These are phyloP conservation scores for Afroboletus lepidellus DNA, from an alignment of 1,284 basidiomycete species.

Conservation along the genomic window DNA sequence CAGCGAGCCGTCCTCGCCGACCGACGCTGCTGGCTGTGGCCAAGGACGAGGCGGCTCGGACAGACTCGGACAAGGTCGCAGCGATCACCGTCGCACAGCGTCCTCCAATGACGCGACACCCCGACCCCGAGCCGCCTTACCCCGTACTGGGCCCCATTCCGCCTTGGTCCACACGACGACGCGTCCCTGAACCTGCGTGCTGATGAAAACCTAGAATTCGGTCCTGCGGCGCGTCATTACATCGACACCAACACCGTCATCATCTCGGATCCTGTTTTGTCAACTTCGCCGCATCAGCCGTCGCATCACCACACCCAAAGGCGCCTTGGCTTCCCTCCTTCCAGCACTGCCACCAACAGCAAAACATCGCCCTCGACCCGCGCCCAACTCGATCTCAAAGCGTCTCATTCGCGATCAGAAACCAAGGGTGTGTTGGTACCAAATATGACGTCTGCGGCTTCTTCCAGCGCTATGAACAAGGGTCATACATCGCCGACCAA, in stretches of 20 bases:
- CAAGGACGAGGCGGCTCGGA: slow-evolving; percentile 7
- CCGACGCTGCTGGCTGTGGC: slow-evolving; percentile 7
- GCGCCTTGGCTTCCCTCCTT: slow-evolving; percentile 24
- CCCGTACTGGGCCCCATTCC: slow-evolving; percentile 15
- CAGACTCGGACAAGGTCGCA: slow-evolving; percentile 10
- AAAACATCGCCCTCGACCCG: slow-evolving; percentile 14
- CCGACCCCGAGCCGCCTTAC: slow-evolving; percentile 17
- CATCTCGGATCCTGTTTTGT: slow-evolving; percentile 12
- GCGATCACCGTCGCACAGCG: slow-evolving; percentile 30
- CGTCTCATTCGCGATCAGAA: slow-evolving; percentile 21
- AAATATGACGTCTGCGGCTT: slow-evolving; percentile 27
- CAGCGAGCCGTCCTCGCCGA: slow-evolving; percentile 22
- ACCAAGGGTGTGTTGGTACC: slow-evolving; percentile 8
- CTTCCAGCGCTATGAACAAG: slow-evolving; percentile 28
- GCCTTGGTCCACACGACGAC: neutral
- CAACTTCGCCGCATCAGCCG: slow-evolving; percentile 11
- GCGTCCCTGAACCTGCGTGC: slow-evolving; percentile 7
- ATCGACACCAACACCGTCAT: slow-evolving; percentile 10
- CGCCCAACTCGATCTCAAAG: slow-evolving; percentile 11
- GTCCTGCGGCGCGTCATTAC: slow-evolving; percentile 7
- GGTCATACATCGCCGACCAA: slow-evolving; percentile 66
- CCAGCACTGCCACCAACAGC: slow-evolving; percentile 16
- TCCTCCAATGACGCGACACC: slow-evolving; percentile 29
- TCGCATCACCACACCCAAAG: slow-evolving; percentile 12
- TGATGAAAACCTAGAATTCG: slow-evolving; percentile 18